Percentiles rank a stretch among this genome's conserved stretches.
phyloP scores from a whole-genome alignment of 768 basidiomycete species.

The Boletus huronensis region DNA sequence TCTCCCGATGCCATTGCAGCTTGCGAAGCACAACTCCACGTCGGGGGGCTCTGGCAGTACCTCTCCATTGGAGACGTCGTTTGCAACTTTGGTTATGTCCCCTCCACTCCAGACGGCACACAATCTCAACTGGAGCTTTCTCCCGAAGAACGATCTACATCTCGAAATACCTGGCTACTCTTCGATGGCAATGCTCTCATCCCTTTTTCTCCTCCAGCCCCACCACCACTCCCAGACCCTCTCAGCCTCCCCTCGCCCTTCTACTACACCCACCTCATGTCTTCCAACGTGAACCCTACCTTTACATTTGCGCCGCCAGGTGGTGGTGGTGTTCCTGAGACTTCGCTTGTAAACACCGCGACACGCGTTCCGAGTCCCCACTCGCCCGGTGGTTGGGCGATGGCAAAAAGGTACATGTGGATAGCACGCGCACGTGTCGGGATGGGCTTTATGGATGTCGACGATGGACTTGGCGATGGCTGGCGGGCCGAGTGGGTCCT shows the following conservation, averaged over 20 bases:
- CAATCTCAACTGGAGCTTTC: constrained; percentile 19
- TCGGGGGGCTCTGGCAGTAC: constrained; percentile 66
- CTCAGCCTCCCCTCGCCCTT: constrained; percentile 70
- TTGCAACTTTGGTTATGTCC: constrained; percentile 78
- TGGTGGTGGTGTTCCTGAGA: constrained; percentile 40
- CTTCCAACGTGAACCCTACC: constrained; percentile 26
- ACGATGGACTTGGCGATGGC: constrained; percentile 53
- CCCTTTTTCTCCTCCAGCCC: constrained; percentile 54
- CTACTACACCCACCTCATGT: constrained; percentile 70
- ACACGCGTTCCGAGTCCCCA: constrained; percentile 53
- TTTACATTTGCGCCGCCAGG: constrained; percentile 28
- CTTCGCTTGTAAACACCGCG: constrained; percentile 40
- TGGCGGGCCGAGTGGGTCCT: constrained; percentile 79
- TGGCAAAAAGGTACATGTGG: constrained; percentile 66
- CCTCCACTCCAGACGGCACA: constrained; percentile 35
- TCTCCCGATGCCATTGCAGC: constrained; percentile 42
- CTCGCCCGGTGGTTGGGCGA: constrained; percentile 55
- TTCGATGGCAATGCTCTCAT: constrained; percentile 63
- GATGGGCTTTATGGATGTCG: constrained; percentile 33
- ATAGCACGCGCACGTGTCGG: constrained; percentile 47
- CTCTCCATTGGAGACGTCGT: constrained; percentile 77
- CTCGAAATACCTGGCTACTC: constrained; percentile 61
- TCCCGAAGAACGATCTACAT: constrained; percentile 17
- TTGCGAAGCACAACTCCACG: constrained; percentile 69
- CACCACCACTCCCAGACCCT: constrained; percentile 51